Conservation (phyloP, 148 eudicot genomes). For the Bassia scoparia region DNA sequence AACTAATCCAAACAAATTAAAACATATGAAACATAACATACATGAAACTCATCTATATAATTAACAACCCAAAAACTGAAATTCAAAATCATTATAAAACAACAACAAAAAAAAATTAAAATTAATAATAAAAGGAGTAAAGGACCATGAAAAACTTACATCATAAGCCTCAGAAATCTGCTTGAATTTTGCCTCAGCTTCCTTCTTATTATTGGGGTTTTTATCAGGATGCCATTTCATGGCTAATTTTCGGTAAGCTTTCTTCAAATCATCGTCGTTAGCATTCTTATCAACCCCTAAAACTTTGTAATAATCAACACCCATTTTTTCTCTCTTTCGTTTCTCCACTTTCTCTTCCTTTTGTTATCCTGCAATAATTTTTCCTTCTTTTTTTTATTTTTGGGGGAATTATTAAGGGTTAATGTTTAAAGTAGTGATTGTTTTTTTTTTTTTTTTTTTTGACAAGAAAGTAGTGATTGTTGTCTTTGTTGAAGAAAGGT, state of each 20-base stretch:
- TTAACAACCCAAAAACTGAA: neutral
- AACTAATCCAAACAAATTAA: neutral
- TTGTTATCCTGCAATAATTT: neutral
- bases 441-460: too few species aligned
- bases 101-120: neutral
- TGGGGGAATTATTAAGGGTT: neutral
- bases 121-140: neutral
- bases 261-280: slow-evolving; percentile 63
- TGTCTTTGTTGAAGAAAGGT: too few species aligned
- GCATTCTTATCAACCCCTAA: slow-evolving; percentile 51
- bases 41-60: too few species aligned
- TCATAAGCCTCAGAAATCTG: slow-evolving; percentile 71
- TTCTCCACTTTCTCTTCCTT: slow-evolving; percentile 2
- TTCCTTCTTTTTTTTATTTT: neutral
- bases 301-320: slow-evolving; percentile 55
- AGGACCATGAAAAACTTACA: slow-evolving; percentile 27
- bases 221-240: slow-evolving; percentile 69
- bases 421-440: neutral
- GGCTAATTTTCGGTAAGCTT: slow-evolving; percentile 57
- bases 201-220: slow-evolving; percentile 50
- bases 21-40: too few species aligned
- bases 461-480: neutral
- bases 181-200: slow-evolving; percentile 66
- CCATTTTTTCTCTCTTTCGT: slow-evolving; percentile 38
- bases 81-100: neutral